Evolutionary conservation across 306 rosid species (phyloP), one percentile per base, ranked within the genome.

Genomic region (Psophocarpus tetragonolobus): DNA sequence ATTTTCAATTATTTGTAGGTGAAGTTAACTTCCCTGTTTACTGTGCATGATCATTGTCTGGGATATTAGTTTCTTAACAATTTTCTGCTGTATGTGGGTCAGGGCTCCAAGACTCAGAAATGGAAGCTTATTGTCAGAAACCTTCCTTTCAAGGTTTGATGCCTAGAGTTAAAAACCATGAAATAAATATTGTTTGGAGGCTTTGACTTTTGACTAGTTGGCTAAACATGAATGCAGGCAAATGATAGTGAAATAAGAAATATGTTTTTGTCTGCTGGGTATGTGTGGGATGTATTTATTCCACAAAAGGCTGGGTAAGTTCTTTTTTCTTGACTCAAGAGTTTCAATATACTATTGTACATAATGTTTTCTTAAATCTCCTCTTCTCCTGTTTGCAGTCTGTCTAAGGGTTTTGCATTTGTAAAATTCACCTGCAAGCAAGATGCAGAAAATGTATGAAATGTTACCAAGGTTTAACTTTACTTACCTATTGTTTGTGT

Each of bases 71-170:
- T 77, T 78, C 78, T 88, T 53, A 75, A 57, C 62, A 65, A 62
- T 33, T 76, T 45, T 70, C 54, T 70, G 63, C 30, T 68, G 18
- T 77, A 38, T 84, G 71, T 81, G 77, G 73, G 53, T 56, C 86
- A 95, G 99, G 97, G 99, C 42, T 84, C 97, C 86, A 95, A 92
- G 91, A 91, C 96, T 85, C 97, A 78, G 77, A 91, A 91, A 82
- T 95, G 99, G 97, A 95, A 92, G 87, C 90, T 95, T 75, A 95
- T 95, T 48, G 65, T 92, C 60, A 88, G 99, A 81, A 92, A 95
- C 80, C 87, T 95, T 77, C 99, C 99, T 81, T 95, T 95, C 87
- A 79, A 95, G 99, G 99, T 95, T 80, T 63, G 77, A 54, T 62
- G 15, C 74, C 33, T 53, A 39, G 32, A 64, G 30, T 61, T 62